A percentile compares a stretch with the other conserved stretches of the same genome.
Conservation (phyloP, 2,329 filamentous ascomycete species). For the Xylaria hypoxylon region DNA sequence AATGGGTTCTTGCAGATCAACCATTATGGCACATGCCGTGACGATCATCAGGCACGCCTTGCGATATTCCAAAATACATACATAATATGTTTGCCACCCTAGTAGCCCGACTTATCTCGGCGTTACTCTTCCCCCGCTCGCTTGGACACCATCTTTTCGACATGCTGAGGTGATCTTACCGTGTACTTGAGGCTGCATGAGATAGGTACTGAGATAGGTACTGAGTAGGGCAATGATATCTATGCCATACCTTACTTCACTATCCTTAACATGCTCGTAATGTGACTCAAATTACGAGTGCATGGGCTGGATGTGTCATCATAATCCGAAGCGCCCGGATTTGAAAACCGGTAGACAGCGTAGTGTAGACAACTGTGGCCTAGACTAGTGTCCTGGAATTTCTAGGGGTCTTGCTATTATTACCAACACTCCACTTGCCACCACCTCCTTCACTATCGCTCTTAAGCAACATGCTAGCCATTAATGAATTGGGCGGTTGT, state of each 20-base stretch:
- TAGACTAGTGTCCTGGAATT: slow-evolving; percentile 18
- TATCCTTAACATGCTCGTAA: not conserved
- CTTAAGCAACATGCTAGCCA: slow-evolving; percentile 8
- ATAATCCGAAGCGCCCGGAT: slow-evolving; percentile 25
- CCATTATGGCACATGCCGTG: slow-evolving; percentile 16
- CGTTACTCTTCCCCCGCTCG: not conserved
- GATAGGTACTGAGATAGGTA: not conserved
- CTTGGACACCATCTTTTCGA: slow-evolving; percentile 1
- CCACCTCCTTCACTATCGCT: slow-evolving; percentile 4
- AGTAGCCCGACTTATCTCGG: slow-evolving; percentile 9
- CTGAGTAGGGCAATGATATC: not conserved
- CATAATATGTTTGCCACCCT: slow-evolving; percentile 19
- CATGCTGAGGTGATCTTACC: not conserved
- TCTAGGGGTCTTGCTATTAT: slow-evolving; percentile 36
- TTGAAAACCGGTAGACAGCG: slow-evolving; percentile 10
- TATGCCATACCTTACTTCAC: too few species aligned
- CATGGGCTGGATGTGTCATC: slow-evolving; percentile 27
- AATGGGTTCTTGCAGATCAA: slow-evolving; percentile 23
- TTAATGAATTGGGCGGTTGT: slow-evolving; percentile 19
- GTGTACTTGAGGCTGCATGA: not conserved
- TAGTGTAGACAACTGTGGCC: slow-evolving; percentile 2
- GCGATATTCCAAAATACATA: slow-evolving; percentile 6
- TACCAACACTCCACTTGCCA: slow-evolving; percentile 28
- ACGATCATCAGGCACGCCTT: slow-evolving; percentile 36
- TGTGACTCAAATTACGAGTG: slow-evolving; percentile 6